Base-by-base conservation (phyloP, 768 basidiomycete genomes). In the Auricularia sp. region DNA sequence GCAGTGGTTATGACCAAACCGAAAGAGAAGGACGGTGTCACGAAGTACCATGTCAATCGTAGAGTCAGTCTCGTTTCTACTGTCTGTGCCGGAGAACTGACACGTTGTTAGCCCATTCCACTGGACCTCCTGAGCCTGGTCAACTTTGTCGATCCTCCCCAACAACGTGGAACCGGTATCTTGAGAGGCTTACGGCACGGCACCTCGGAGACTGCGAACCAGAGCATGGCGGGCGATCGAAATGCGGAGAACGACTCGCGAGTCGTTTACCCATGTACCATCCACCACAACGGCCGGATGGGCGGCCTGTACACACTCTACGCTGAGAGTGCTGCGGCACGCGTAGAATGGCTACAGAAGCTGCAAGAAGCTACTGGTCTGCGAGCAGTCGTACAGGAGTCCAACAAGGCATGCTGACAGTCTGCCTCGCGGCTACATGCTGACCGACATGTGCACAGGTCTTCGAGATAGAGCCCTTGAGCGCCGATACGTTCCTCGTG, bases 381-480 rank as follows among this genome's bases (percentile, higher is more conserved):
- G 64, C 84, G 95, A 56, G 87, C 84, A 70, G 86, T 89, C 39
- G 92, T 94, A 35, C 90, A 95, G 72, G 95, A 98, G 72, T 89
- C 90, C 33, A 94, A 93, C 75, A 94, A 93, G 78, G 79, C 79
- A 18, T 47, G 29, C 29, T 29, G 70, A 36, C 5, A 18, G 37
- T 18, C 18, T 2, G 44, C 11, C 10, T 11, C 44, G 44, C 18
- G 35, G 35, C 39, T 36, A 11, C 54, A 18, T 24, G 11, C 54
- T 24, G 56, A 62, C 37, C 24, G n/a, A 21, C 21, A 13, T 24
- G 36, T 16, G n/a, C 37, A 18, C 47, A 76, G 75, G 92, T 92
- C 18, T 97, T 98, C 69, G 94, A 98, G 76, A 83, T 94, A 65
- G 91, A 92, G 71, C 91, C 90, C 2, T 80, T 97, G 64, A 95